phyloP scores from a whole-genome alignment of 306 rosid genomes.

The Geum urbanum region DNA sequence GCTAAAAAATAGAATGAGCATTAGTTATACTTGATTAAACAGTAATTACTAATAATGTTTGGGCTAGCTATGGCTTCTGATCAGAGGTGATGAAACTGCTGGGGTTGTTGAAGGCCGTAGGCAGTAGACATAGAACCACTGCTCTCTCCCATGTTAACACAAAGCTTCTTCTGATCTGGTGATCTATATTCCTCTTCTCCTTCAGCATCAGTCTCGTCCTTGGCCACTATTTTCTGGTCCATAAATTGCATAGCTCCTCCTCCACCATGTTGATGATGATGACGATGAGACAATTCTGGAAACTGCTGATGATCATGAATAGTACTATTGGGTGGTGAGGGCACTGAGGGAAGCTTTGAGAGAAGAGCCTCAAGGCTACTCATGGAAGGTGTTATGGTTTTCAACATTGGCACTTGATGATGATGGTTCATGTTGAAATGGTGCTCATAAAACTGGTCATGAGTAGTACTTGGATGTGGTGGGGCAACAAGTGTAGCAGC shows the following conservation, averaged over 20 bases:
- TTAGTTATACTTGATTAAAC: neutral
- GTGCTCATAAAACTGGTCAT: constrained; percentile 41
- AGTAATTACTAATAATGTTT: neutral
- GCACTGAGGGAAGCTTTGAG: constrained; percentile 49
- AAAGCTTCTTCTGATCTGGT: constrained; percentile 18
- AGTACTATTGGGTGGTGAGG: neutral
- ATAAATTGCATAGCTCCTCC: constrained; percentile 49
- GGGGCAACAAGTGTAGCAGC: constrained; percentile 21
- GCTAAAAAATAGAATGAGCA: neutral
- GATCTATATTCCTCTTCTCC: constrained; percentile 45
- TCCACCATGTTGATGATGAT: constrained; percentile 10
- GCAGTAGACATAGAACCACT: constrained; percentile 45
- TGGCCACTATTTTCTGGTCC: constrained; percentile 45
- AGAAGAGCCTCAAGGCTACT: constrained; percentile 56
- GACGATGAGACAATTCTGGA: constrained; percentile 15
- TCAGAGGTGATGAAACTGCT: constrained; percentile 43
- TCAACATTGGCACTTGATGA: constrained; percentile 17
- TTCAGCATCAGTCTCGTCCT: constrained; percentile 49
- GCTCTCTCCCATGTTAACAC: constrained; percentile 48
- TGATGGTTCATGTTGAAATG: constrained; percentile 20
- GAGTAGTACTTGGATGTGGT: constrained; percentile 14
- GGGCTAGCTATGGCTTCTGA: neutral
- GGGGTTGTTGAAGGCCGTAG: constrained; percentile 22
- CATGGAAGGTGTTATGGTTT: constrained; percentile 42
- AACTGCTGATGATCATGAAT: constrained; percentile 19